These are phyloP conservation scores for Sporothrix dimorphospora DNA, from an alignment of 2,329 filamentous ascomycete genomes.

Conservation along the genomic window DNA sequence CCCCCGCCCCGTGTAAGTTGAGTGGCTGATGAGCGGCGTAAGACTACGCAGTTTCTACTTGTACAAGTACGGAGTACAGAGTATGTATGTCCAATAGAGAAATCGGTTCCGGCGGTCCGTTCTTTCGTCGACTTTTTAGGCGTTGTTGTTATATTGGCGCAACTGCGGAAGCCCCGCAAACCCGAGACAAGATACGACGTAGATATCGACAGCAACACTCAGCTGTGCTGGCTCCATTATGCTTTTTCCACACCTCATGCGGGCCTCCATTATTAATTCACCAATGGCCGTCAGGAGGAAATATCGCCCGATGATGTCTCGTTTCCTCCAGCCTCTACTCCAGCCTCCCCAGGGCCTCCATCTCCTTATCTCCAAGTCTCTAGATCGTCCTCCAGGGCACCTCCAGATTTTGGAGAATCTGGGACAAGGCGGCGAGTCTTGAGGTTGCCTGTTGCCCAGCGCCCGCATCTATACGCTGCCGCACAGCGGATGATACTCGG, in stretches of 20 bases:
- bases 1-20: neutral
- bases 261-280: neutral
- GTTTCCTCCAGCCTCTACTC: neutral
- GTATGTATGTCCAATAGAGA: neutral
- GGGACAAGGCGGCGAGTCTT: neutral
- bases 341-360: neutral
- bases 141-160: neutral
- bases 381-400: neutral
- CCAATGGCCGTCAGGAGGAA: neutral
- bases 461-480: neutral
- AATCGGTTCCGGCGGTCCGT: conserved; percentile 19
- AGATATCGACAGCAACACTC: conserved; percentile 1
- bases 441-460: neutral
- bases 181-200: neutral
- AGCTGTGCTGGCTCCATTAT: neutral
- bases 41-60: neutral
- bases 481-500: neutral
- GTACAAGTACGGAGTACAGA: neutral
- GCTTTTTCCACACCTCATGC: neutral
- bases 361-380: neutral
- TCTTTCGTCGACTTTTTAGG: neutral
- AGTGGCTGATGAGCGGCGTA: conserved; percentile 1
- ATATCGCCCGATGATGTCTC: neutral
- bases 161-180: conserved; percentile 11
- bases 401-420: conserved; percentile 3